Conservation (phyloP, 2,329 filamentous ascomycete genomes). For the Cryphonectria parasitica region DNA sequence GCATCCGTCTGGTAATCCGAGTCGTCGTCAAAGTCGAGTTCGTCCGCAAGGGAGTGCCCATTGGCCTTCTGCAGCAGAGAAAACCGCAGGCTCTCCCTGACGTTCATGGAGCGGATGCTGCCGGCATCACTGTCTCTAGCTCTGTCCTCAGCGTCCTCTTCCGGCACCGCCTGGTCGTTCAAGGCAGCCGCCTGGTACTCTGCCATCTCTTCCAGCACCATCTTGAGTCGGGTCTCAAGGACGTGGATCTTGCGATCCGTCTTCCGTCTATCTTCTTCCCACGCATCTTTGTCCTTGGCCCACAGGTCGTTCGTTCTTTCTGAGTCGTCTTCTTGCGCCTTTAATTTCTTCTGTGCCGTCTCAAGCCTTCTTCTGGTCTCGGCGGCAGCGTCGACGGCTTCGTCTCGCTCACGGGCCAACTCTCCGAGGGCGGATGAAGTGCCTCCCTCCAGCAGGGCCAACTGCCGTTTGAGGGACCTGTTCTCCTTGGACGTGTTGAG, state of each 20-base stretch:
- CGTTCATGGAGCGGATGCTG: slow-evolving; percentile 75
- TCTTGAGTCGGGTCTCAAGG: slow-evolving; percentile 84
- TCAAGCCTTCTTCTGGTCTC: slow-evolving; percentile 83
- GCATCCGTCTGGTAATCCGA: slow-evolving; percentile 73
- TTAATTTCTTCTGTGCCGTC: slow-evolving; percentile 73
- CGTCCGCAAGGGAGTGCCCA: slow-evolving; percentile 83
- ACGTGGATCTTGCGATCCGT: slow-evolving; percentile 86
- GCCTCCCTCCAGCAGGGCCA: slow-evolving; percentile 85
- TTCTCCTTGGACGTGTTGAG: slow-evolving; percentile 72
- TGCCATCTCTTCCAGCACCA: slow-evolving; percentile 84
- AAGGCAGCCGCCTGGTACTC: slow-evolving; percentile 61
- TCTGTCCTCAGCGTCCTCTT: slow-evolving; percentile 60
- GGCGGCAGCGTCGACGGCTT: slow-evolving; percentile 70
- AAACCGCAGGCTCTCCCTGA: slow-evolving; percentile 73
- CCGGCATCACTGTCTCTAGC: slow-evolving; percentile 70
- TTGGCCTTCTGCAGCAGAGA: slow-evolving; percentile 70
- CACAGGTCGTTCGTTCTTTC: slow-evolving; percentile 78
- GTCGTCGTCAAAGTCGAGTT: slow-evolving; percentile 84
- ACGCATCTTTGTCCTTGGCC: slow-evolving; percentile 81
- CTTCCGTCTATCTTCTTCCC: slow-evolving; percentile 81
- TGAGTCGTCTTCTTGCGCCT: slow-evolving; percentile 81
- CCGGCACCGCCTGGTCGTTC: slow-evolving; percentile 36
- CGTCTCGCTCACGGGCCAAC: slow-evolving; percentile 82
- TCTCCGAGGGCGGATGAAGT: slow-evolving; percentile 85
- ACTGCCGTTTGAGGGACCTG: slow-evolving; percentile 79